Base-by-base conservation (phyloP, 2,329 filamentous ascomycete genomes). In the Epichloe brachyelytri region DNA sequence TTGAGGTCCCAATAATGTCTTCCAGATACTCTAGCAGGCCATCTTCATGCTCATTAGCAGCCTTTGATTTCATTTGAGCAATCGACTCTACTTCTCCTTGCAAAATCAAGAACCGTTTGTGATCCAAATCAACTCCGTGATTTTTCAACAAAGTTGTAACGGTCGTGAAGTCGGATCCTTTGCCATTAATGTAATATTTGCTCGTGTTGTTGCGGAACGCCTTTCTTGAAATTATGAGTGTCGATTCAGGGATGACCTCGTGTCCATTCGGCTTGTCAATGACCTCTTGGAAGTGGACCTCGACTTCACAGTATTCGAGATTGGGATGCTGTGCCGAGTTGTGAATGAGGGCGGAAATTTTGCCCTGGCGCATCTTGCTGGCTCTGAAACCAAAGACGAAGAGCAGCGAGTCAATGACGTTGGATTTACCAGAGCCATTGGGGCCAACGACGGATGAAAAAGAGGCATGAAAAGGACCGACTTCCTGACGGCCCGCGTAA, bases 381-480 rank as follows among this genome's bases (percentile, higher is more conserved):
- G 93, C 93, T 54, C 93, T 84, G 72, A 98, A 98, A 50, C 94
- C 93, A 64, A 98, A 98, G n/a, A 98, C 93, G 62, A 98, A 98
- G 1, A 98, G 79, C 30, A 98, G 73, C 2, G 93, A 96, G 68
- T 98, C 93, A 63, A 98, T 98, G 55, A 98, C 94, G 61, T 98
- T 98, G 20, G 93, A 97, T 67, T 98, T 98, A 53, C 93, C 93
- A 10, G 93, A 98, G 54, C 93, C 93, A 65, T 98, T 98, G 47
- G 94, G 93, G 0, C 93, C 94, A 10, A 98, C 93, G 2, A 98
- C 93, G 0, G 93, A 96, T 1, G 93, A 96, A 70, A 98, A 98
- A 0, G 93, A 98, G 2, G 88, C 79, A 65, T 98, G 93, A 66
- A 98, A 98, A 0, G 93, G 93, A 0, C 93, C 93, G 53, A 98